Conservation (phyloP, 495 filamentous ascomycete genomes). For the Glarea lozoyensis region DNA sequence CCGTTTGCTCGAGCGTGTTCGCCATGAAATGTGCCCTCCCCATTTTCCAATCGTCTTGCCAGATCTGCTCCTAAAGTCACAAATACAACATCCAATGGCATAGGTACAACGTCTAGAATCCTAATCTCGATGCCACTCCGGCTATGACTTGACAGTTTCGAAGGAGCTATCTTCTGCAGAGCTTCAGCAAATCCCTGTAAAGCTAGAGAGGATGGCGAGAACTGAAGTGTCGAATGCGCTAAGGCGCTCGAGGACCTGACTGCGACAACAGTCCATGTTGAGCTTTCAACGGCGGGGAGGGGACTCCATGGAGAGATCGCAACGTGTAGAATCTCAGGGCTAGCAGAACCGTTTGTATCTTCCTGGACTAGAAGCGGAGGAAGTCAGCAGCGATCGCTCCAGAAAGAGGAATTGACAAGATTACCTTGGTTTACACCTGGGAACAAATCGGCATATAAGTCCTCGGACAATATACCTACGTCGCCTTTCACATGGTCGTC, state of each 20-base stretch:
- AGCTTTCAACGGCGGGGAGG: slow-evolving; percentile 49
- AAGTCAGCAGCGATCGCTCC: too few species aligned
- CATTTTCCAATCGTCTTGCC: slow-evolving; percentile 43
- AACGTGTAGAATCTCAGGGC: slow-evolving; percentile 41
- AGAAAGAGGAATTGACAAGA: neutral
- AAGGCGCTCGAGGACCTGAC: slow-evolving; percentile 52
- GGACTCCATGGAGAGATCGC: slow-evolving; percentile 79
- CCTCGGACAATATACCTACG: slow-evolving; percentile 76
- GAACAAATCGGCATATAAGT: slow-evolving; percentile 77
- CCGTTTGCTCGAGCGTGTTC: slow-evolving; percentile 28
- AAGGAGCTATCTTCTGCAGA: slow-evolving; percentile 50
- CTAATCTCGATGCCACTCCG: slow-evolving; percentile 66
- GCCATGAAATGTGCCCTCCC: slow-evolving; percentile 45
- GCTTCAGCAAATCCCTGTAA: slow-evolving; percentile 65
- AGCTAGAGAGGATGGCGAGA: slow-evolving; percentile 71
- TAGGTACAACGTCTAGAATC: slow-evolving; percentile 68
- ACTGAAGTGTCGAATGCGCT: slow-evolving; percentile 66
- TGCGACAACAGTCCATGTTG: slow-evolving; percentile 78
- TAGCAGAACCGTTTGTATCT: slow-evolving; percentile 24
- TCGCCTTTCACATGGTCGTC: slow-evolving; percentile 84
- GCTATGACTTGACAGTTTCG: slow-evolving; percentile 51
- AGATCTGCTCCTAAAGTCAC: slow-evolving; percentile 77
- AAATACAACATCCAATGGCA: slow-evolving; percentile 74
- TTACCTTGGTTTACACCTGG: slow-evolving; percentile 39
- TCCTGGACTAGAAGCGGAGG: slow-evolving; percentile 18